These are phyloP conservation scores for Naegleria fowleri DNA, from an alignment of 208 protist species.

Conservation along the genomic window DNA sequence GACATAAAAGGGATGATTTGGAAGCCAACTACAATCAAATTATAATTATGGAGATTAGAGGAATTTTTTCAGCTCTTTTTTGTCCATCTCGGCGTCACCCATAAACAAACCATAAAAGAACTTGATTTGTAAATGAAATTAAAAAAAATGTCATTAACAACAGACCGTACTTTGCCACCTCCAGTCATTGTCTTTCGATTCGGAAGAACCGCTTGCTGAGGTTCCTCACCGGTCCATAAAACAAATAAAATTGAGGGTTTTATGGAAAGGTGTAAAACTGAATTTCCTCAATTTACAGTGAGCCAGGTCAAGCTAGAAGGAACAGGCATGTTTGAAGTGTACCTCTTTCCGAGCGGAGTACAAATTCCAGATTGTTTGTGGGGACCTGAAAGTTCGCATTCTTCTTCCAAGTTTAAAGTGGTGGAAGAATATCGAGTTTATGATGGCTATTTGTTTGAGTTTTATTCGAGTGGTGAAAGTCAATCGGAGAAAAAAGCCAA, in stretches of 20 bases:
- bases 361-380: background rate
- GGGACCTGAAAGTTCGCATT: background rate
- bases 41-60: too few relatives aligned
- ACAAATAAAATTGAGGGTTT: background rate
- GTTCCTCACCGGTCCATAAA: background rate
- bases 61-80: too few relatives aligned
- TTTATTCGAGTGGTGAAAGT: background rate
- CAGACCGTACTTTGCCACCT: too few relatives aligned
- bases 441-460: background rate
- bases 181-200: too few relatives aligned
- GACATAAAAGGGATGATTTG: too few relatives aligned
- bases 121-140: too few relatives aligned
- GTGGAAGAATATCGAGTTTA: background rate
- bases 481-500: background rate
- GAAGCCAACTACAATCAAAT: too few relatives aligned
- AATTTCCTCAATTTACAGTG: background rate
- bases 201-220: background rate
- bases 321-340: background rate
- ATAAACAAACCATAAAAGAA: too few relatives aligned
- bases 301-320: background rate
- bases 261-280: background rate
- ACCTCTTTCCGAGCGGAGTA: background rate
- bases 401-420: background rate
- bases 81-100: too few relatives aligned
- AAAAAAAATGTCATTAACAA: too few relatives aligned